Percentiles rank a stretch among this genome's conserved stretches.
phyloP scores from a whole-genome alignment of 2,329 filamentous ascomycete species.

The Lecanoromycetidae sp. region DNA sequence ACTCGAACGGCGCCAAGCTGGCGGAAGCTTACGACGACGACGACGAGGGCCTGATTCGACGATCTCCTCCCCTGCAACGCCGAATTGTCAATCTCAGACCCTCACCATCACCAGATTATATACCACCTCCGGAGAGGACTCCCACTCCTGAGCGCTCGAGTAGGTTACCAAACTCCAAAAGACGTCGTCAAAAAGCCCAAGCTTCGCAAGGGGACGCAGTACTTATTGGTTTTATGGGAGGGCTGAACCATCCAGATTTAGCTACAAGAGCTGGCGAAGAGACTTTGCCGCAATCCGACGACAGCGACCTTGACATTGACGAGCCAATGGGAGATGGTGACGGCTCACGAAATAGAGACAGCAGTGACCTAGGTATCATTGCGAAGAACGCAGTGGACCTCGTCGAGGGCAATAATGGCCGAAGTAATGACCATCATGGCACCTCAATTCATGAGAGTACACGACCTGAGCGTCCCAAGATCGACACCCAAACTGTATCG shows the following conservation, averaged over 20 bases:
- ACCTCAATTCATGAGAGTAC: slow-evolving; percentile 1
- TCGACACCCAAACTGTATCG: neutral
- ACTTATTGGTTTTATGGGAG: slow-evolving; percentile 52
- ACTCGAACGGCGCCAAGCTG: slow-evolving; percentile 18
- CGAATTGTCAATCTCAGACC: slow-evolving; percentile 24
- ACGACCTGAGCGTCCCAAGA: slow-evolving; percentile 6
- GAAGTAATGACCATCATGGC: neutral
- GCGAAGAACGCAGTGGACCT: slow-evolving; percentile 4
- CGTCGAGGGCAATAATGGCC: neutral
- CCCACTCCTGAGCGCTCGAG: slow-evolving; percentile 13
- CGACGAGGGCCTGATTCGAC: slow-evolving; percentile 25
- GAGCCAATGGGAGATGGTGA: slow-evolving; percentile 26
- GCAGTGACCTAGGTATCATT: neutral
- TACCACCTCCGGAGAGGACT: slow-evolving; percentile 11
- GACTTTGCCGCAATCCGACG: slow-evolving; percentile 39
- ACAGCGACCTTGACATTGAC: slow-evolving; percentile 34
- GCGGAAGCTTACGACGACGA: slow-evolving; percentile 31
- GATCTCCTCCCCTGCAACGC: slow-evolving; percentile 28
- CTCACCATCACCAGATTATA: slow-evolving; percentile 17
- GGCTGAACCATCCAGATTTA: slow-evolving; percentile 53
- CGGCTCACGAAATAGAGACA: neutral
- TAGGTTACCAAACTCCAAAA: slow-evolving; percentile 11
- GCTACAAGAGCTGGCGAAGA: slow-evolving; percentile 44
- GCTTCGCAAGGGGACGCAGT: slow-evolving; percentile 49
- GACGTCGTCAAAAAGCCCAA: slow-evolving; percentile 18